phyloP scores from a whole-genome alignment of 768 basidiomycete genomes.

The Tylopilus plumbeoviolaceoides region DNA sequence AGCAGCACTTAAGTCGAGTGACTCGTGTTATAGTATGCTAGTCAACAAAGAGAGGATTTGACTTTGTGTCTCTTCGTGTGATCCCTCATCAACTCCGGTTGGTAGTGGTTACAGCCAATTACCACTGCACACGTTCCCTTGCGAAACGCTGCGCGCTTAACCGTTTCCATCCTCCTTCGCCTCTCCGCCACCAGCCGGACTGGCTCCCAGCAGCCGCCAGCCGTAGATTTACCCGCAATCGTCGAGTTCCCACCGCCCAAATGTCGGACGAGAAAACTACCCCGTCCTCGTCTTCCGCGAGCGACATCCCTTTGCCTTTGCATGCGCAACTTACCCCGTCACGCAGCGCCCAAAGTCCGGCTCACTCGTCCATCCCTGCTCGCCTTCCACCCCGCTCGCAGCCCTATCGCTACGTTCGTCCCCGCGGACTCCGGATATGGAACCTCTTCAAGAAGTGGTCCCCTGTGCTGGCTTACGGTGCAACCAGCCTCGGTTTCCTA shows the following conservation, averaged over 20 bases:
- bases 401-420: slow-evolving; percentile 37
- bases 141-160: neutral
- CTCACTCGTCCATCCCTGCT: slow-evolving; percentile 20
- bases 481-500: slow-evolving; percentile 74
- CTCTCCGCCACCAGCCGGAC: neutral
- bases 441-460: slow-evolving; percentile 69
- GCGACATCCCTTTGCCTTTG: slow-evolving; percentile 23
- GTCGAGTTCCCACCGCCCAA: neutral
- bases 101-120: too few relatives aligned
- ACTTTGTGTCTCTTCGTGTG: too few relatives aligned
- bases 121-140: neutral
- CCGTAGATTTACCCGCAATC: neutral
- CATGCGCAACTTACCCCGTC: slow-evolving; percentile 9
- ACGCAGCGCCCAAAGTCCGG: slow-evolving; percentile 15
- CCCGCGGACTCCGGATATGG: slow-evolving; percentile 49
- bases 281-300: slow-evolving; percentile 1
- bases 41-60: too few relatives aligned
- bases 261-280: slow-evolving; percentile 26
- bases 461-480: slow-evolving; percentile 71
- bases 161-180: neutral
- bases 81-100: too few relatives aligned
- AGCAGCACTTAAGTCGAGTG: too few relatives aligned
- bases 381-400: slow-evolving; percentile 16
- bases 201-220: neutral
- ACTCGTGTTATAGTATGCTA: too few relatives aligned